A percentile compares a stretch with the other conserved stretches of the same genome.
Conservation (phyloP, 805 yeast species). For the Candida incommunis region DNA sequence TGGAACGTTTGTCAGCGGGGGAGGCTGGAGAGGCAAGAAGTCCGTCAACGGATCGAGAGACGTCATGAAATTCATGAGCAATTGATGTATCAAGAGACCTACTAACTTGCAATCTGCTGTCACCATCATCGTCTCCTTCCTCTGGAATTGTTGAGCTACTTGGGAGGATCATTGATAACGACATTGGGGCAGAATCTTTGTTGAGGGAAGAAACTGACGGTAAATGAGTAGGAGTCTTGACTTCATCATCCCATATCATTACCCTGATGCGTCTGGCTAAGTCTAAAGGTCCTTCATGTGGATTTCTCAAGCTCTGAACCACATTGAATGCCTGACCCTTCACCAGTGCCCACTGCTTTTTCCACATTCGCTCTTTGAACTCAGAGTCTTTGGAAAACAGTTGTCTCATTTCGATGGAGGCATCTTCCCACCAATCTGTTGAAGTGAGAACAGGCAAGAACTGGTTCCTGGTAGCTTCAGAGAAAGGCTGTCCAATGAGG, state of each 20-base stretch:
- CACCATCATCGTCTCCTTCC: background rate
- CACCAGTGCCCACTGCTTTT: slow-evolving; percentile 50
- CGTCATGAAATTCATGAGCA: background rate
- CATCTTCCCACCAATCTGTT: slow-evolving; percentile 56
- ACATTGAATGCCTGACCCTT: slow-evolving; percentile 72
- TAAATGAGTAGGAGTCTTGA: slow-evolving; percentile 36
- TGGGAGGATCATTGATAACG: background rate
- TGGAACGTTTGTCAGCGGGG: background rate
- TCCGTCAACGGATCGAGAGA: background rate
- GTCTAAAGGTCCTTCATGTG: slow-evolving; percentile 53
- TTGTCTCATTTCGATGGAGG: slow-evolving; percentile 31
- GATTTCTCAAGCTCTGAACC: slow-evolving; percentile 44
- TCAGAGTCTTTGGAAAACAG: slow-evolving; percentile 43
- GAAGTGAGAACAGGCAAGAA: slow-evolving; percentile 46
- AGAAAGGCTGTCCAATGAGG: slow-evolving; percentile 55
- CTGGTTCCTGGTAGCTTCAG: slow-evolving; percentile 38
- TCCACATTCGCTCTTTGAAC: slow-evolving; percentile 54
- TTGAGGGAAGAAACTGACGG: background rate
- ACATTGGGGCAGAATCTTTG: background rate
- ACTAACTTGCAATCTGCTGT: background rate
- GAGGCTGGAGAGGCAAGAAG: background rate
- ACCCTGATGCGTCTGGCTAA: slow-evolving; percentile 44
- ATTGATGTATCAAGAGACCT: background rate
- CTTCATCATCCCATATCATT: slow-evolving; percentile 44
- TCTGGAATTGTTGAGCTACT: background rate